These are phyloP conservation scores for Blastomyces silverae DNA, from an alignment of 2,329 filamentous ascomycete genomes.

Conservation along the genomic window DNA sequence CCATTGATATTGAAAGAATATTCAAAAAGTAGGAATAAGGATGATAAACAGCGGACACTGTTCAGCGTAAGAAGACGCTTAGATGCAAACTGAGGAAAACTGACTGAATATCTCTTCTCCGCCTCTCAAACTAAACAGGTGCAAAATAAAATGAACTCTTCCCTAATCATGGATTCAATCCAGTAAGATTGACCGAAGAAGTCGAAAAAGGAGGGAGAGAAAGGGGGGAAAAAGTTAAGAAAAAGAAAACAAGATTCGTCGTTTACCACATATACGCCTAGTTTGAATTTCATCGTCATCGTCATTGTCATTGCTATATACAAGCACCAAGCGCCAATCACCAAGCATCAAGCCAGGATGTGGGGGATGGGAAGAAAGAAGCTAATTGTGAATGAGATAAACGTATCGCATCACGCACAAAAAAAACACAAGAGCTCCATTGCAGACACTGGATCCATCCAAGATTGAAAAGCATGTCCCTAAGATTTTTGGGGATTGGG, in stretches of 20 bases:
- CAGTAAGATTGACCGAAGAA: too few relatives aligned
- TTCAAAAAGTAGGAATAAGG: background rate
- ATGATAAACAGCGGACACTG: background rate
- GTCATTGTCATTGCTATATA: background rate
- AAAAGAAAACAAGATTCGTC: background rate
- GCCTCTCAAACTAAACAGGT: background rate
- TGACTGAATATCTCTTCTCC: background rate
- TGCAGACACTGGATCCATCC: too few relatives aligned
- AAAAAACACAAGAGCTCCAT: background rate
- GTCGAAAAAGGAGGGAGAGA: slow-evolving; percentile 9
- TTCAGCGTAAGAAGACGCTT: background rate
- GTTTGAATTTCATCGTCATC: background rate
- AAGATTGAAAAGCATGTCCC: background rate
- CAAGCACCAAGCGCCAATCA: background rate
- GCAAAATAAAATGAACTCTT: background rate
- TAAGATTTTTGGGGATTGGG: background rate
- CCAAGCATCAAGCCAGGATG: background rate
- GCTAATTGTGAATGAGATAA: background rate
- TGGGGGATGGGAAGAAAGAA: background rate
- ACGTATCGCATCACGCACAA: background rate
- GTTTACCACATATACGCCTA: background rate
- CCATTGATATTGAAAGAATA: background rate
- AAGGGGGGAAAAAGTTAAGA: background rate
- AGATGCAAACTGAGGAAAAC: background rate
- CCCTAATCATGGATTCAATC: background rate